Evolutionary conservation across 306 rosid species (phyloP).

Genomic region (Castanea crenata): DNA sequence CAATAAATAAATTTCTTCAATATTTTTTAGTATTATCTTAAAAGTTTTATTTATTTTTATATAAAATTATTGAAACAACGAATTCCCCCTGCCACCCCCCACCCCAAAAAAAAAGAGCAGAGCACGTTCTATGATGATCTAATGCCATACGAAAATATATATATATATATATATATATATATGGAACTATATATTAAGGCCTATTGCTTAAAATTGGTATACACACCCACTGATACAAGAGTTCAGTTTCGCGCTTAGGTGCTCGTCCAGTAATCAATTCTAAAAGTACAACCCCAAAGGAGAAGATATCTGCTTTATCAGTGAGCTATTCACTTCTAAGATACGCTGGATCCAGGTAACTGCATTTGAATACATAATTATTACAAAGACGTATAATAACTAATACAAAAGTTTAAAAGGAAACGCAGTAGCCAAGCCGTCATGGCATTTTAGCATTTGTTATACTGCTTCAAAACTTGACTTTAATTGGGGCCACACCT

Average conservation of each 20-base stretch:
- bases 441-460: not conserved
- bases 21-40: no score
- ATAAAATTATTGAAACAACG: no score
- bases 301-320: slow-evolving; percentile 62
- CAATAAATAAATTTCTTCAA: no score
- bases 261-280: slow-evolving; percentile 57
- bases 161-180: no score
- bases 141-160: no score
- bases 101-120: no score
- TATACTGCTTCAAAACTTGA: not conserved
- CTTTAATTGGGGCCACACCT: not conserved
- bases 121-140: no score
- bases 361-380: slow-evolving; percentile 21
- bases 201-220: not conserved
- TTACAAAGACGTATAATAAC: not conserved
- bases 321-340: slow-evolving; percentile 64
- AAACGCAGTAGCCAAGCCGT: not conserved
- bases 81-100: no score
- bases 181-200: no score
- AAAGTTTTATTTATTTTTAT: no score
- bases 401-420: not conserved
- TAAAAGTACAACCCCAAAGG: slow-evolving; percentile 68
- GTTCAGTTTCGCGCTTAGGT: not conserved
- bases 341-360: slow-evolving; percentile 71
- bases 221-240: slow-evolving; percentile 58